Base-by-base conservation (phyloP, 2,329 filamentous ascomycete species). In the Exophiala spinifera region DNA sequence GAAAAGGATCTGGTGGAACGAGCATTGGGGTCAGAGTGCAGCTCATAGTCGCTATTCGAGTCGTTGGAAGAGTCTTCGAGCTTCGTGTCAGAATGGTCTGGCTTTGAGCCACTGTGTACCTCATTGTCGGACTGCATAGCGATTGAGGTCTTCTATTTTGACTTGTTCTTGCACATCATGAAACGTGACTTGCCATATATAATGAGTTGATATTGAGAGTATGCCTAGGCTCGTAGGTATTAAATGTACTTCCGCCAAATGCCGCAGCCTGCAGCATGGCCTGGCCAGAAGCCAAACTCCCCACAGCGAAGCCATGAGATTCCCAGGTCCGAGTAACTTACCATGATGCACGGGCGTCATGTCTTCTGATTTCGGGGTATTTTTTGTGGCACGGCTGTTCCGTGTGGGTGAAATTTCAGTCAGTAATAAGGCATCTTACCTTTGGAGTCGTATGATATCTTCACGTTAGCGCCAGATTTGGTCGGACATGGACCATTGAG, bases 61-160 rank as follows among this genome's bases (percentile, higher is more conserved):
- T 37, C 34, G 17, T 88, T 84, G 85, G 74, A 79, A 11, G 84
- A 83, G 0, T 58, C 81, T 33, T 86, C 82, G 0, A 76, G 74
- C 6, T 74, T 76, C 60, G 69, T 69, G 56, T 80, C 84, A 59
- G 81, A 80, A 0, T 63, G 86, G 67, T 79, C 1, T 79, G 80
- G 0, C 71, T 82, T 48, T 79, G 78, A 0, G 74, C 74, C 0
- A 79, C 78, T 0, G 70, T 79, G 36, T 69, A 73, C 0, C 65
- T 68, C 1, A 1, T 65, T 72, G 2, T 69, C 72, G 5, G 61
- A 67, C 3, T 73, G 80, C 31, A 71, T 78, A n/a, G 79, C 77
- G 0, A 74, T 80, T 54, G 77, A 77, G 25, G 11, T 31, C 2
- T 10, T 10, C 25, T 31, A 31, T 31, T 10, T 31, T 11, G 25